Evolutionary conservation across 345 rosid genomes (phyloP).

Genomic region (Gossypium mustelinum): DNA sequence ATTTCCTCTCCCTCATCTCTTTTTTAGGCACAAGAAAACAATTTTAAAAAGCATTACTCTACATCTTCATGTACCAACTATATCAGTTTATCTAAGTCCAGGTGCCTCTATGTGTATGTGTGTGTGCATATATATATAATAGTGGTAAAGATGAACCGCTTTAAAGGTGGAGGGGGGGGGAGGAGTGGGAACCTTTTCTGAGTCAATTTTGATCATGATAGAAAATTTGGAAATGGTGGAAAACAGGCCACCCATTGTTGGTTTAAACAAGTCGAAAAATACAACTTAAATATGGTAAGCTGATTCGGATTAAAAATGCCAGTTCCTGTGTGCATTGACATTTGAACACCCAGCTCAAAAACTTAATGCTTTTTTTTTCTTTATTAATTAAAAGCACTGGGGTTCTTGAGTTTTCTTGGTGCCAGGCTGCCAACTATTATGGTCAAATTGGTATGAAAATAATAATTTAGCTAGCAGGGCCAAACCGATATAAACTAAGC

Average conservation of each 20-base stretch:
- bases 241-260: not conserved
- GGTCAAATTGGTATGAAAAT: not conserved
- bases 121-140: not conserved
- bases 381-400: not conserved
- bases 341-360: conserved; percentile 5
- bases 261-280: not conserved
- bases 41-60: not conserved
- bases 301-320: conserved; percentile 11
- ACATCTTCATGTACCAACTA: conserved; percentile 1
- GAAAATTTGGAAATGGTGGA: not conserved
- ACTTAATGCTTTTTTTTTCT: not conserved
- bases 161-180: not conserved
- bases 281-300: conserved; percentile 3
- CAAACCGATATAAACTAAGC: too few relatives aligned
- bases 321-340: not conserved
- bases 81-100: not conserved
- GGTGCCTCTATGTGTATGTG: not conserved
- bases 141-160: not conserved
- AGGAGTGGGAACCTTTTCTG: not conserved
- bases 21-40: conserved; percentile 6
- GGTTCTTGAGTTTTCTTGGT: not conserved
- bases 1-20: not conserved
- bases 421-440: conserved; percentile 1
- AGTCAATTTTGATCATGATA: not conserved
- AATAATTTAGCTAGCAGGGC: not conserved